Percentiles rank a stretch among this genome's conserved stretches.
phyloP scores from a whole-genome alignment of 179 eudicot species.

The Nepenthes alata region DNA sequence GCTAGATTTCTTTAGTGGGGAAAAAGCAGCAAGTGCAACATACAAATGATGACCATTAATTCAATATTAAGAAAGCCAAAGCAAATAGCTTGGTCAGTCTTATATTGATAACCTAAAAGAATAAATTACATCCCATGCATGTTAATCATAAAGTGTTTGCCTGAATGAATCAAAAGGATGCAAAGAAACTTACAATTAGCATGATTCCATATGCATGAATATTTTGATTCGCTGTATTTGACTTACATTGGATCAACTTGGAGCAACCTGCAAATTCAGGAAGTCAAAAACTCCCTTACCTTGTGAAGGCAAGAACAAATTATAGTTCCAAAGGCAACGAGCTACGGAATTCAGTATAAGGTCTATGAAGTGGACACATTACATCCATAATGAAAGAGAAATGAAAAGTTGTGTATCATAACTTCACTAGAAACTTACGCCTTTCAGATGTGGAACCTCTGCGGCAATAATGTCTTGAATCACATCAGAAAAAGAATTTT shows the following conservation, averaged over 20 bases:
- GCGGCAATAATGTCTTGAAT: slow-evolving; percentile 78
- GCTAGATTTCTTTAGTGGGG: too few species aligned
- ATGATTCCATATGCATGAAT: slow-evolving; percentile 74
- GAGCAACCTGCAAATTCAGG: slow-evolving; percentile 58
- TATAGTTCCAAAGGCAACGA: neutral
- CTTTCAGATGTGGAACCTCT: slow-evolving; percentile 62
- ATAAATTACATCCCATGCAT: neutral
- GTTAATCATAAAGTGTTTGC: neutral
- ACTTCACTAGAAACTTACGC: slow-evolving; percentile 33
- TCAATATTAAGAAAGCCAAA: too few species aligned
- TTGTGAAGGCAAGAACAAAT: neutral
- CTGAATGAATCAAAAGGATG: neutral
- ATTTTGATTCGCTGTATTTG: slow-evolving; percentile 50
- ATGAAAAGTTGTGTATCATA: too few species aligned
- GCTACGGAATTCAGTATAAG: too few species aligned
- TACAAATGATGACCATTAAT: too few species aligned
- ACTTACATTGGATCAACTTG: slow-evolving; percentile 57
- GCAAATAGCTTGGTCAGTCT: too few species aligned
- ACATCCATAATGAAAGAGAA: too few species aligned
- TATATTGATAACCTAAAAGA: neutral
- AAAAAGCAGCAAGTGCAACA: too few species aligned
- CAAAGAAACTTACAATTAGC: slow-evolving; percentile 54
- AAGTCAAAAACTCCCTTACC: slow-evolving; percentile 4
- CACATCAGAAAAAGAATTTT: slow-evolving; percentile 5
- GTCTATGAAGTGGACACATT: too few species aligned